Conservation (phyloP, 805 yeast species). For the Torulaspora indica region DNA sequence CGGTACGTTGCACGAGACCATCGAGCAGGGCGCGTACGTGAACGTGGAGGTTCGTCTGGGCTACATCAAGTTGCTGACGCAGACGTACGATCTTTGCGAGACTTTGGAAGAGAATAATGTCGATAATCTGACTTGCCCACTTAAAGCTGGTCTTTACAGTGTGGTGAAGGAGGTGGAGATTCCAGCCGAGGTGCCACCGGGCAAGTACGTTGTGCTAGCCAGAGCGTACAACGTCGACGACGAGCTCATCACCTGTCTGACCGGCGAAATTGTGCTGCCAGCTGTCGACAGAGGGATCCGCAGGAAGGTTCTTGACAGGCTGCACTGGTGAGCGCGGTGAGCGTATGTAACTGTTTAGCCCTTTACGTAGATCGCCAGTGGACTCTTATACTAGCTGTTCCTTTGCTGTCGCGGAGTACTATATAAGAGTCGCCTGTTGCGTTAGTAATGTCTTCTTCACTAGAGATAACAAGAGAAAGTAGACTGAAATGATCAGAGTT, state of each 20-base stretch:
- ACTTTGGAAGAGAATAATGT: conserved; percentile 72
- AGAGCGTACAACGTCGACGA: conserved; percentile 86
- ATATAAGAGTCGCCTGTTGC: too few species aligned
- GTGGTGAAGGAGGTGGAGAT: conserved; percentile 71
- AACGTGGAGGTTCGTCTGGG: conserved; percentile 93
- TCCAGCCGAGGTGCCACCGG: conserved; percentile 93
- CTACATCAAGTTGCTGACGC: conserved; percentile 78
- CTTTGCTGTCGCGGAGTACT: too few species aligned
- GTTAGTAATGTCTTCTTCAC: too few species aligned
- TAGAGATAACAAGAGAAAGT: not conserved
- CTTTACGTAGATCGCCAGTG: too few species aligned
- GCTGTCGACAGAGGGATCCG: conserved; percentile 13
- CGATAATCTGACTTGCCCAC: conserved; percentile 65
- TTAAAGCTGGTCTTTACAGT: conserved; percentile 61
- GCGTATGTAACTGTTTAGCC: not conserved
- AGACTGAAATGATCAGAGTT: not conserved
- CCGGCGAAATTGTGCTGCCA: conserved; percentile 55
- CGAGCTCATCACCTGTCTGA: conserved; percentile 74
- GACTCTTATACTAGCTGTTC: too few species aligned
- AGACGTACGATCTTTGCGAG: conserved; percentile 91
- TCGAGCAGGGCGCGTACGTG: conserved; percentile 86
- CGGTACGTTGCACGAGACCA: conserved; percentile 52
- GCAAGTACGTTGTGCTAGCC: conserved; percentile 79
- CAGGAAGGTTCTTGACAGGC: conserved; percentile 3
- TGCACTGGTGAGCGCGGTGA: not conserved